These are phyloP conservation scores for Pseudogymnoascus sp. DNA, from an alignment of 2,329 filamentous ascomycete genomes.

Conservation along the genomic window DNA sequence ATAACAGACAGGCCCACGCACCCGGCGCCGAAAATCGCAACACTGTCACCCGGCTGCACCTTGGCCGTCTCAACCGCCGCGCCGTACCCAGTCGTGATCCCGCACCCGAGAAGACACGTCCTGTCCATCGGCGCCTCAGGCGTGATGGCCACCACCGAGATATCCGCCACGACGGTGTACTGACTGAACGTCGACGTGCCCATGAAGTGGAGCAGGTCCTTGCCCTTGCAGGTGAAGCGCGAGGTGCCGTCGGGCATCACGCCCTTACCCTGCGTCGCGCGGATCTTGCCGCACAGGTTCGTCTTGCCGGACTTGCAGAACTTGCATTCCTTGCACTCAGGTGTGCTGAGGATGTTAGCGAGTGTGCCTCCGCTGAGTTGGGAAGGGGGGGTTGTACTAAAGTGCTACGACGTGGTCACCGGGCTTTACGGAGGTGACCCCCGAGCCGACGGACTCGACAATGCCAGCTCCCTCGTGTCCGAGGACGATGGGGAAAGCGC, in stretches of 20 bases:
- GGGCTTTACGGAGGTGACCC: conserved; percentile 86
- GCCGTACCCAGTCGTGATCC: conserved; percentile 97
- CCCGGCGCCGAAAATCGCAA: conserved; percentile 90
- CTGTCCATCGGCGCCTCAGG: conserved; percentile 88
- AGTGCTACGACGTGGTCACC: conserved; percentile 87
- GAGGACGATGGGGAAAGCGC: conserved; percentile 79
- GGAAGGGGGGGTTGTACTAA: conserved; percentile 49
- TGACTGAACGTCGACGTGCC: conserved; percentile 97
- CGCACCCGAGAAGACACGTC: conserved; percentile 91
- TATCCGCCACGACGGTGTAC: conserved; percentile 97
- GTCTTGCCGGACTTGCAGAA: conserved; percentile 99
- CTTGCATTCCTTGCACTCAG: conserved; percentile 96
- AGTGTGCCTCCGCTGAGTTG: conserved; percentile 10
- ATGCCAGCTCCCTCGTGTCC: conserved; percentile 88
- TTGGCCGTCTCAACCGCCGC: conserved; percentile 89
- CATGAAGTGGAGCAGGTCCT: conserved; percentile 98
- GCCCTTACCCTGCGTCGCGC: conserved; percentile 88
- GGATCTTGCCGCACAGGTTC: conserved; percentile 98
- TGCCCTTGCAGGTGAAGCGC: conserved; percentile 88
- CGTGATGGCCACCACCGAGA: conserved; percentile 92
- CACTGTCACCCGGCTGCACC: conserved; percentile 79
- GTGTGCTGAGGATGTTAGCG: conserved; percentile 53
- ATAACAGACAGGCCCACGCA: conserved; percentile 94
- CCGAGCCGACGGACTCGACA: conserved; percentile 89
- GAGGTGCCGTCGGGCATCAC: conserved; percentile 96